Evolutionary conservation across 768 basidiomycete species (phyloP).

Genomic region (Strobilomyces dryophilus): DNA sequence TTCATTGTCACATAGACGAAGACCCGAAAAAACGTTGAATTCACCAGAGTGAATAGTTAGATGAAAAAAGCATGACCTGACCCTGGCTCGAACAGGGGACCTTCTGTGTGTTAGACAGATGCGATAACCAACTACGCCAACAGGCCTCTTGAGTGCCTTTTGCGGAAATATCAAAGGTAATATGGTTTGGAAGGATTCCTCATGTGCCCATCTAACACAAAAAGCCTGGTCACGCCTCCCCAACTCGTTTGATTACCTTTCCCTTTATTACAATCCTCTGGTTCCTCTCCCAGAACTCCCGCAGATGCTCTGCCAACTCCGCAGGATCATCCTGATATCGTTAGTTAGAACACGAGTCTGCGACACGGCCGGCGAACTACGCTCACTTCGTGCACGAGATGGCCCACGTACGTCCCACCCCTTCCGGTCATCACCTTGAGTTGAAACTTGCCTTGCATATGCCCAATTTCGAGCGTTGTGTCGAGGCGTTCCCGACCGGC

Average conservation of each 20-base stretch:
- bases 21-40: too few relatives aligned
- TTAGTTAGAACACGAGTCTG: background rate
- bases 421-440: constrained; percentile 66
- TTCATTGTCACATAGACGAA: too few relatives aligned
- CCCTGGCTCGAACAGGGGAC: constrained; percentile 66
- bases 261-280: constrained; percentile 62
- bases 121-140: constrained; percentile 62
- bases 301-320: constrained; percentile 70
- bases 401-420: constrained; percentile 61
- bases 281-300: constrained; percentile 91
- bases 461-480: constrained; percentile 90
- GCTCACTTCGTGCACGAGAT: constrained; percentile 89
- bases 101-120: constrained; percentile 80
- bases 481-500: constrained; percentile 94
- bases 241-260: constrained; percentile 48
- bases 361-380: background rate
- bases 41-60: too few relatives aligned
- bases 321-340: constrained; percentile 75
- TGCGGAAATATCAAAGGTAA: too few relatives aligned
- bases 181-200: too few relatives aligned
- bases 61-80: constrained; percentile 29
- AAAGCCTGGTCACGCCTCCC: constrained; percentile 34
- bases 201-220: background rate
- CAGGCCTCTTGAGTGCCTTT: constrained; percentile 12
- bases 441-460: constrained; percentile 97